A percentile compares a stretch with the other conserved stretches of the same genome.
Evolutionary conservation across 768 basidiomycete species (phyloP).

Genomic region (Favolaschia claudopus): DNA sequence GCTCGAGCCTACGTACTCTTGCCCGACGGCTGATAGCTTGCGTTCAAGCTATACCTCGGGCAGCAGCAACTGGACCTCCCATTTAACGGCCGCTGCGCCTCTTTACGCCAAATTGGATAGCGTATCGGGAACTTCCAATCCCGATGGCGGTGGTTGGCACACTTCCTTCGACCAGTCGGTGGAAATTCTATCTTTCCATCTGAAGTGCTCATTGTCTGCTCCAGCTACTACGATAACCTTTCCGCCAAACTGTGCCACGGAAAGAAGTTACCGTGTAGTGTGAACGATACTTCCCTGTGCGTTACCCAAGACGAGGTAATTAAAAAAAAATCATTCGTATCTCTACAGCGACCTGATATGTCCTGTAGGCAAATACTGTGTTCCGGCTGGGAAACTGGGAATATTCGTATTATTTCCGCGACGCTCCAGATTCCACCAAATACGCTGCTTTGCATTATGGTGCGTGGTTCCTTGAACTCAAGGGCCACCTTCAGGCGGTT

Average conservation of each 20-base stretch:
- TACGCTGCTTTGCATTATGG: constrained; percentile 55
- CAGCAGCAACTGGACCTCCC: constrained; percentile 48
- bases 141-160: constrained; percentile 58
- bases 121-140: constrained; percentile 48
- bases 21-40: constrained; percentile 45
- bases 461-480: constrained; percentile 55
- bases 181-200: not conserved
- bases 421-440: constrained; percentile 50
- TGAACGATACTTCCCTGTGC: constrained; percentile 51
- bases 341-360: not conserved
- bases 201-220: not conserved
- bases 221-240: constrained; percentile 60
- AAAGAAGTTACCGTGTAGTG: constrained; percentile 53
- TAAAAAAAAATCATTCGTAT: no score
- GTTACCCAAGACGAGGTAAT: constrained; percentile 52
- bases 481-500: constrained; percentile 46
- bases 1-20: constrained; percentile 55
- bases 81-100: constrained; percentile 45
- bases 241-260: constrained; percentile 59
- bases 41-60: constrained; percentile 47
- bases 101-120: constrained; percentile 51
- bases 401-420: constrained; percentile 60
- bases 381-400: constrained; percentile 69
- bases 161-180: constrained; percentile 58
- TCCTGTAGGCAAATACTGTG: constrained; percentile 54